Base-by-base conservation (phyloP, 495 filamentous ascomycete species). In the Trichoderma gamsii region DNA sequence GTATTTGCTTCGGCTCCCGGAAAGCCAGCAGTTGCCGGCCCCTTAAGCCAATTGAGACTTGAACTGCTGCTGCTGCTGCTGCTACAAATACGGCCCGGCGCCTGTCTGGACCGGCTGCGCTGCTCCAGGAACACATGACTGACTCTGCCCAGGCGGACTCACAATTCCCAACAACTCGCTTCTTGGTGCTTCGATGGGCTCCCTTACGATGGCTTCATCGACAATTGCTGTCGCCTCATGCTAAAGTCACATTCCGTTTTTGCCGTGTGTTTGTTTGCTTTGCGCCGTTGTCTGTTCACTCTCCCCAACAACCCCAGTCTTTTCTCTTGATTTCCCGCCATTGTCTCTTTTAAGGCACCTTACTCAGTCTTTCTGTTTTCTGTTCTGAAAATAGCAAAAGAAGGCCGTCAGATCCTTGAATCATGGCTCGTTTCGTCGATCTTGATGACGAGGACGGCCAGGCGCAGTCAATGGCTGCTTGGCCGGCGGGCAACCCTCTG, bases 371-470 rank as follows among this genome's bases (percentile, higher is more conserved):
- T 61, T 12, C 27, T 16, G 56, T 56, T 25, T 1, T 6, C n/a
- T n/a, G n/a, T 21, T 29, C 4, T 29, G 29, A 29, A 29, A 1
- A 29, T 29, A 29, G 49, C 7, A 52, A 21, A 21, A 21, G 25
- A 25, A 61, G 56, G 27, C 56, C 56, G 56, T 25, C 56, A 16
- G 56, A 61, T 32, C 56, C 56, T 32, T 32, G 32, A 61, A 61
- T 8, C 23, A 90, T 90, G 88, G 88, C 86, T 65, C 79, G 88
- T 65, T 82, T 90, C 74, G 81, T 89, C 72, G 85, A 89, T 73
- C 77, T 89, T 65, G 86, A 85, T 64, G 83, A 86, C 69, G 86
- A 87, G 52, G 78, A 81, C 35, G 69, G 73, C 70, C 81, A 84
- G 61, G 66, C 59, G 21, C 70, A 72, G 12, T 70, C 72, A 67